Percentiles rank a stretch among this genome's conserved stretches.
phyloP scores from a whole-genome alignment of 805 yeast species.

The Zygosaccharomyces lentus region DNA sequence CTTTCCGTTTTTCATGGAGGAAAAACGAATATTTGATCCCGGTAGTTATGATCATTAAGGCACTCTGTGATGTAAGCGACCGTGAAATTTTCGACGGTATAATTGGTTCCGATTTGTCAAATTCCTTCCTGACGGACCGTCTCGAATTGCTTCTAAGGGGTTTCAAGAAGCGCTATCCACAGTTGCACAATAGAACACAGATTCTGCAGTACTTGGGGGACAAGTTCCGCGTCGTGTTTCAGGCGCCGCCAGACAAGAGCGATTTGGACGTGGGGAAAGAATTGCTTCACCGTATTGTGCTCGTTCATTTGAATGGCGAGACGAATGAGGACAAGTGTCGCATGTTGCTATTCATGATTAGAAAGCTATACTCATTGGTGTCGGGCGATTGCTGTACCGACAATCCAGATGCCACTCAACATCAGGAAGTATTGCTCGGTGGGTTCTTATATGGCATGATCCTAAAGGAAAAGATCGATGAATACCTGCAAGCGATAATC shows the following conservation, averaged over 20 bases:
- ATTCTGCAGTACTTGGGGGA: constrained; percentile 94
- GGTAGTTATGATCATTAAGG: constrained; percentile 86
- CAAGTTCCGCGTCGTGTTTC: constrained; percentile 90
- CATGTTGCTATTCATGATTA: constrained; percentile 86
- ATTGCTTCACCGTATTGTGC: constrained; percentile 74
- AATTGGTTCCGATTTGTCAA: constrained; percentile 78
- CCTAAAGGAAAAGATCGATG: constrained; percentile 92
- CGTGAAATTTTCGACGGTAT: constrained; percentile 95
- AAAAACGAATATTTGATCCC: constrained; percentile 94
- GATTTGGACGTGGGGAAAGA: constrained; percentile 90
- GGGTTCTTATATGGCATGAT: constrained; percentile 97
- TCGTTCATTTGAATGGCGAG: constrained; percentile 67
- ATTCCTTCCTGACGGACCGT: constrained; percentile 97
- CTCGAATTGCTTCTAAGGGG: constrained; percentile 86
- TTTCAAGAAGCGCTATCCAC: constrained; percentile 65
- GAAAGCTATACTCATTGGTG: constrained; percentile 89
- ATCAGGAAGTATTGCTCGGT: constrained; percentile 92
- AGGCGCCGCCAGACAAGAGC: constrained; percentile 79
- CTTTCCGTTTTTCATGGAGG: constrained; percentile 95
- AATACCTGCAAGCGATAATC: constrained; percentile 70
- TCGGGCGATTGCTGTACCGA: constrained; percentile 97
- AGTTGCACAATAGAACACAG: constrained; percentile 73
- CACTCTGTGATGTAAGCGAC: constrained; percentile 84
- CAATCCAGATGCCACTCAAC: constrained; percentile 98
- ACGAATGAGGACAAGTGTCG: constrained; percentile 76